These are phyloP conservation scores for Phytophthora ohioensis DNA, from an alignment of 352 stramenopile genomes.

Conservation along the genomic window DNA sequence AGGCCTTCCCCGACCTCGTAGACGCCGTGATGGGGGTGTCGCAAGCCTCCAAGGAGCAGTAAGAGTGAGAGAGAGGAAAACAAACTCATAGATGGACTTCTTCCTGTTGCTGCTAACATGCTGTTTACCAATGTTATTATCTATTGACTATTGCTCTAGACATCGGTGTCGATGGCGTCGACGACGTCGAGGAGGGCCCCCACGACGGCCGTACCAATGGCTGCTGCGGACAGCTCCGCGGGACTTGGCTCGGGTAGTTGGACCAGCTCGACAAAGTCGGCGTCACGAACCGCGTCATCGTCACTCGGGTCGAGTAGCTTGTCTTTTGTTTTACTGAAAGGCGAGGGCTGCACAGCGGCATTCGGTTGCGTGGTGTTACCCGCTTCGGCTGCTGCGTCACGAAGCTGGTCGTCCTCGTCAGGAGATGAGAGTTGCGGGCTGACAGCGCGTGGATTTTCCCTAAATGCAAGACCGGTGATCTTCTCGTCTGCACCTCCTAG, in stretches of 20 bases:
- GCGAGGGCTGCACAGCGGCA: background rate
- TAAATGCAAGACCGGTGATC: background rate
- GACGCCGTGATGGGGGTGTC: slow-evolving; percentile 54
- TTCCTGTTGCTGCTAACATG: slow-evolving; percentile 1
- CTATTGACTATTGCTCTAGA: slow-evolving; percentile 13
- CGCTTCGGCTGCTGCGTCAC: background rate
- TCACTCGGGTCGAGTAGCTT: slow-evolving; percentile 1
- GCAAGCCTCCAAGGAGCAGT: slow-evolving; percentile 30
- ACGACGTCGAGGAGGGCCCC: slow-evolving; percentile 34
- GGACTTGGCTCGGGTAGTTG: slow-evolving; percentile 28
- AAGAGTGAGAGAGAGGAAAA: background rate
- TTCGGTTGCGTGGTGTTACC: background rate
- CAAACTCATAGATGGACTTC: slow-evolving; percentile 8
- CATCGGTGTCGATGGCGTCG: slow-evolving; percentile 23
- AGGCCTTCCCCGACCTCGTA: slow-evolving; percentile 75
- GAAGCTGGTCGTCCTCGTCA: background rate
- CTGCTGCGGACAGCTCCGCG: slow-evolving; percentile 24
- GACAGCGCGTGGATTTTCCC: background rate
- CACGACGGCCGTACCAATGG: slow-evolving; percentile 21
- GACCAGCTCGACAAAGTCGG: slow-evolving; percentile 30
- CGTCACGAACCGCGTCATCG: slow-evolving; percentile 16
- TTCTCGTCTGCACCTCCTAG: background rate
- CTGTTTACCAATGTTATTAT: slow-evolving; percentile 1
- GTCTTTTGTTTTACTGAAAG: background rate
- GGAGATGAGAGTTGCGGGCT: background rate